Evolutionary conservation across 495 filamentous ascomycete species (phyloP), one percentile per base, ranked within the genome.

Genomic region (Neohortaea acidophila): DNA sequence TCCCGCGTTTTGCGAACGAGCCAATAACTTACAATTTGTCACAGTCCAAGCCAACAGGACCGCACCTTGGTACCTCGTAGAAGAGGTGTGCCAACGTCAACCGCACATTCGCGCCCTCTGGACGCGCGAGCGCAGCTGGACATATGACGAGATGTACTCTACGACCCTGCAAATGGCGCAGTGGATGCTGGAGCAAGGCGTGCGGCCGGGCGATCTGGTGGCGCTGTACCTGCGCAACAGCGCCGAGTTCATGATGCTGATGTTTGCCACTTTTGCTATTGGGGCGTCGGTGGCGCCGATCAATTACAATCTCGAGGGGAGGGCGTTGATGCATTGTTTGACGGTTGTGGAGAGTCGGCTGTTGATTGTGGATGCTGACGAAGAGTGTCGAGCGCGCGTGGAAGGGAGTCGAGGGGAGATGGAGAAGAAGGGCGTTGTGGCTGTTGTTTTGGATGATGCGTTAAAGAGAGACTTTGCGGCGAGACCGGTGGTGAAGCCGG

Each of bases 271-370:
- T 1, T 70, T 69, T 67, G 66, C 67, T 11, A 69, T 81, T 44
- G 79, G 78, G 0, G 70, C 68, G 23, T 76, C 72, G 4, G 76
- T 78, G 0, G 75, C 78, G 0, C 64, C 77, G 44, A 77, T 86
- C 52, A 87, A 87, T 52, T 73, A 79, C 45, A 73, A 82, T 49
- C 63, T 85, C 0, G 57, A 65, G 18, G 72, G 70, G 0, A 71
- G 79, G 34, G 75, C 74, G 1, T 51, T 85, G 41, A 39, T 80
- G 26, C 79, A 85, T 54, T 84, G 79, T 48, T 43, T 87, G 43
- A 67, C 64, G 41, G 61, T 84, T 30, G 65, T 66, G 18, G 66
- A 62, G 3, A 61, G 70, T 8, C 74, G 64, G 47, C 33, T 82
- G 11, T 48, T 82, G 6, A 45, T 87, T 21, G 74, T 81, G 8